Evolutionary conservation across 331 rosid genomes (phyloP).

Genomic region (Acacia pycnantha): DNA sequence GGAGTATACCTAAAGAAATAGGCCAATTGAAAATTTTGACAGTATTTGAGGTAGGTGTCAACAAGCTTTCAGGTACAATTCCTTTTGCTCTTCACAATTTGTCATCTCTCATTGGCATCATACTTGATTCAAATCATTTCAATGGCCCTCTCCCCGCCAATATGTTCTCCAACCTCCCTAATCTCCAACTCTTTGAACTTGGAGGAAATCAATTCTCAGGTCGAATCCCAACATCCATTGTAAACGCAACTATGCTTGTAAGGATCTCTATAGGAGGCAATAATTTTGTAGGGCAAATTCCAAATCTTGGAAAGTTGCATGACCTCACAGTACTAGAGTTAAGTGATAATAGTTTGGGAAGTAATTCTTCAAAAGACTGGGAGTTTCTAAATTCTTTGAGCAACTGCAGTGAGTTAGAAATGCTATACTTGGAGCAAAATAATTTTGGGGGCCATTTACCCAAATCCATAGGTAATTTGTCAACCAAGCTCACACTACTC

Average conservation of each 20-base stretch:
- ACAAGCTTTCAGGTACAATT: slow-evolving; percentile 8
- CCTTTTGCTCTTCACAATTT: slow-evolving; percentile 29
- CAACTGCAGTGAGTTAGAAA: not conserved
- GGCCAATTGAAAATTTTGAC: not conserved
- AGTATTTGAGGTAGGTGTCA: fast-evolving
- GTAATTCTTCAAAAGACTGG: not conserved
- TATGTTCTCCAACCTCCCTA: slow-evolving; percentile 24
- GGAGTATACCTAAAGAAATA: not conserved
- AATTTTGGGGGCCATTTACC: not conserved
- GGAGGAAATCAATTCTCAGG: not conserved
- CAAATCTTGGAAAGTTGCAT: not conserved
- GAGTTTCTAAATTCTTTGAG: not conserved
- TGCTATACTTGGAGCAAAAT: fast-evolving
- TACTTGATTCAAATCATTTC: not conserved
- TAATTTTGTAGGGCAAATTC: not conserved
- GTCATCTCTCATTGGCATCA: not conserved
- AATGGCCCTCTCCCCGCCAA: slow-evolving; percentile 29
- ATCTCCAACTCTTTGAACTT: not conserved
- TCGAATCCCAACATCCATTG: not conserved
- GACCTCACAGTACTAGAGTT: not conserved
- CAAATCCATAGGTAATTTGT: not conserved
- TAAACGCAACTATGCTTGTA: not conserved
- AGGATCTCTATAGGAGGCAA: fast-evolving
- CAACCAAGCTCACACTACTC: not conserved
- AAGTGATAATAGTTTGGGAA: fast-evolving